Evolutionary conservation across 1,284 basidiomycete species (phyloP).

Genomic region (Blastosporella zonata): DNA sequence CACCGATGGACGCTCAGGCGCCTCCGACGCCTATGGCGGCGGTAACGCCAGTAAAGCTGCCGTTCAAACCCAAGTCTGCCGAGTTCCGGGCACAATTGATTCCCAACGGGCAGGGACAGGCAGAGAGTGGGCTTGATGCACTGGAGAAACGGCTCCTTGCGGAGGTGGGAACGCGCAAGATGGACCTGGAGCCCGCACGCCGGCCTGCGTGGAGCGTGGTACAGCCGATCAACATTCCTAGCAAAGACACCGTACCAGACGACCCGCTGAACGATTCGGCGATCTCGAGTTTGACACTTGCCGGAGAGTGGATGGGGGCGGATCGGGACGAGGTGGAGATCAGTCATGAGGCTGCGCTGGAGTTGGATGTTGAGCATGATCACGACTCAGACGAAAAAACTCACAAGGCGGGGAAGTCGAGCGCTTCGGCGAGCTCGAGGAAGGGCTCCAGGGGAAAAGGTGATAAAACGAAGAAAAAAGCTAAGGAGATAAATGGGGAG

Average conservation of each 20-base stretch:
- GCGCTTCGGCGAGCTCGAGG: slow-evolving; percentile 28
- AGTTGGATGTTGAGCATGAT: slow-evolving; percentile 39
- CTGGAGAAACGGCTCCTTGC: slow-evolving; percentile 58
- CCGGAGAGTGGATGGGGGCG: slow-evolving; percentile 36
- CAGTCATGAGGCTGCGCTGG: slow-evolving; percentile 26
- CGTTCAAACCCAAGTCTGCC: slow-evolving; percentile 17
- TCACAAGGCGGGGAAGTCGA: slow-evolving; percentile 43
- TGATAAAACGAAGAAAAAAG: slow-evolving; percentile 19
- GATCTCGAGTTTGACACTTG: slow-evolving; percentile 72
- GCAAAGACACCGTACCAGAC: slow-evolving; percentile 21
- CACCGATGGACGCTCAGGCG: slow-evolving; percentile 22
- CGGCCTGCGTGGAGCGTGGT: slow-evolving; percentile 43
- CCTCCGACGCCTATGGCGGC: slow-evolving; percentile 56
- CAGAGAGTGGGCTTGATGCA: slow-evolving; percentile 57
- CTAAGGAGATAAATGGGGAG: slow-evolving; percentile 26
- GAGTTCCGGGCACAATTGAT: slow-evolving; percentile 9
- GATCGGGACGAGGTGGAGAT: slow-evolving; percentile 19
- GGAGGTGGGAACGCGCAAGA: slow-evolving; percentile 65
- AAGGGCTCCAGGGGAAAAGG: slow-evolving; percentile 23
- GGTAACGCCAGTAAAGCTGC: slow-evolving; percentile 28
- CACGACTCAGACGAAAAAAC: slow-evolving; percentile 48
- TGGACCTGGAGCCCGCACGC: slow-evolving; percentile 25
- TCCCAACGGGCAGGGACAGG: slow-evolving; percentile 3
- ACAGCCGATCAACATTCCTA: slow-evolving; percentile 18
- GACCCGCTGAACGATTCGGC: slow-evolving; percentile 62